Base-by-base conservation (phyloP, 495 filamentous ascomycete genomes). In the Penicillium arizonense region DNA sequence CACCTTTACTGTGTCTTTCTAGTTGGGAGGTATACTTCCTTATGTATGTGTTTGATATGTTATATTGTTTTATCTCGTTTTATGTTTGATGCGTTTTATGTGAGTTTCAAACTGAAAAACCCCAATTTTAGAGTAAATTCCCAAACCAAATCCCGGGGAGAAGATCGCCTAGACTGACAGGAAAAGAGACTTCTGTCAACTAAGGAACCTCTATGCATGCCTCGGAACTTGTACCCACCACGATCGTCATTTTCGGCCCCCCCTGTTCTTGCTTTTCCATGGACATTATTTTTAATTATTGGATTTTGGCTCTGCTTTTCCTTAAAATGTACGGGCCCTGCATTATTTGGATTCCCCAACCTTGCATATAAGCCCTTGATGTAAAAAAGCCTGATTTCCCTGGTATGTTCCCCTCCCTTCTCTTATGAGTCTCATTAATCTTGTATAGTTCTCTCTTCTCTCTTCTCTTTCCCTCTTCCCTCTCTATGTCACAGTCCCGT, bases 191-290 rank as follows among this genome's bases (percentile, higher is more conserved):
- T 63, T 64, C 68, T 64, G 62, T 66, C 66, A 47, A 26, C 24
- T 26, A 4, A 30, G 9, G 18, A 18, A 18, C 55, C 57, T 47
- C 58, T 63, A 56, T 59, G 57, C 56, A 65, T 67, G 57, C 58
- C 62, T 62, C 47, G 49, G 56, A 58, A 37, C 40, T 47, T 28
- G 63, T 64, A 59, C 56, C 67, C 69, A 69, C 70, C 66, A 70
- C 68, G 71, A 75, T 75, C 71, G 71, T 71, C 71, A 65, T 61
- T 68, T 69, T 72, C 61, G 59, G 49, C 55, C 66, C 67, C 67
- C 70, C 65, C 59, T 60, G 62, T 68, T 65, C 64, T 63, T 63
- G 46, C 52, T 56, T 64, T 67, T 58, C 63, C 63, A 67, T 67
- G 63, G 63, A 60, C 57, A 52, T 48, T 57, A 59, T 41, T 53